Conservation (phyloP, 495 filamentous ascomycete species). For the Hypoxylon intermedium region DNA sequence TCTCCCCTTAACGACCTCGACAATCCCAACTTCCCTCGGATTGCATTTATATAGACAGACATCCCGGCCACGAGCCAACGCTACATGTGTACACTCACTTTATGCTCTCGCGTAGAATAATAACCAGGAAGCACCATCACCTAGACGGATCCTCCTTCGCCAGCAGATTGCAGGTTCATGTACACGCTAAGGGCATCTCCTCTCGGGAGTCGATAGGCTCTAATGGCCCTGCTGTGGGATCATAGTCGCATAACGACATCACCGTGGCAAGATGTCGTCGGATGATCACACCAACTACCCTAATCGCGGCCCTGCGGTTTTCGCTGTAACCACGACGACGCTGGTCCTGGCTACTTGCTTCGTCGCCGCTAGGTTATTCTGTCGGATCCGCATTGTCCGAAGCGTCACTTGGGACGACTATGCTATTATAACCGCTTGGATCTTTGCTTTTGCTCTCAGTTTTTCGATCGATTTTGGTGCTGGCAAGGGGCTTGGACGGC, state of each 20-base stretch:
- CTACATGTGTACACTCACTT: slow-evolving; percentile 17
- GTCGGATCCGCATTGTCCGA: slow-evolving; percentile 74
- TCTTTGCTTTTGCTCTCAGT: slow-evolving; percentile 78
- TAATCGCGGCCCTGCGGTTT: slow-evolving; percentile 68
- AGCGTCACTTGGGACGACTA: slow-evolving; percentile 78
- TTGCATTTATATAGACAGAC: slow-evolving; percentile 16
- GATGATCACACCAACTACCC: slow-evolving; percentile 49
- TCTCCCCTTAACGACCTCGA: slow-evolving; percentile 8
- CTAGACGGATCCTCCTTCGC: slow-evolving; percentile 8
- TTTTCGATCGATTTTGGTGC: slow-evolving; percentile 78
- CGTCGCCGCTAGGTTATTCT: slow-evolving; percentile 74
- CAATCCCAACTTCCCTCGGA: neutral
- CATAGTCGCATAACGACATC: slow-evolving; percentile 34
- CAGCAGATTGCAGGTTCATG: slow-evolving; percentile 24
- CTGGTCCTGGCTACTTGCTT: slow-evolving; percentile 72
- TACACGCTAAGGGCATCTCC: slow-evolving; percentile 19
- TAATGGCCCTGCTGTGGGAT: slow-evolving; percentile 35
- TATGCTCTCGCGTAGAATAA: slow-evolving; percentile 22
- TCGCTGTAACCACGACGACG: slow-evolving; percentile 76
- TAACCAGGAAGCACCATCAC: slow-evolving; percentile 6
- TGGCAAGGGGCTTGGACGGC: slow-evolving; percentile 75
- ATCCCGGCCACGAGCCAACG: slow-evolving; percentile 3
- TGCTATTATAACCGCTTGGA: slow-evolving; percentile 84
- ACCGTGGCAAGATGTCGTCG: slow-evolving; percentile 30
- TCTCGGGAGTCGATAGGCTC: slow-evolving; percentile 24